Evolutionary conservation across 23 red algal genomes (phyloP), one percentile per base, ranked within the genome.

Genomic region (Cyanidioschyzon merolae): DNA sequence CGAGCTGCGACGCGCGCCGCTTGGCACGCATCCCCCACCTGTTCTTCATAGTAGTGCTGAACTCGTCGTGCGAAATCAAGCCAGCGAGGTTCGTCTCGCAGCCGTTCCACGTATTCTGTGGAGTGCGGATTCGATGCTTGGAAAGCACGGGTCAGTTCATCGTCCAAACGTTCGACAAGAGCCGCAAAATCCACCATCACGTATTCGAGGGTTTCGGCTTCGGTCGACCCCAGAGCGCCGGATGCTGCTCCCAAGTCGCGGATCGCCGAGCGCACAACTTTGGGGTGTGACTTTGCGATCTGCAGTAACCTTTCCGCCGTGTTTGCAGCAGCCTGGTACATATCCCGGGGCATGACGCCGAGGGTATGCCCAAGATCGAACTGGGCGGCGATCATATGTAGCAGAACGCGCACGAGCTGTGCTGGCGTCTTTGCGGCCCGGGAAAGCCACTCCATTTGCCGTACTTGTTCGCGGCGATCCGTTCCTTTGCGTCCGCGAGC

Each of bases 401-500:
- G 82, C 58, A 89, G 79, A 25, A 98, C 77, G 31, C 90, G 82
- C 39, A 90, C 79, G 27, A 74, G 63, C 77, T 98, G 94, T 26
- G 76, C 75, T 15, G 89, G 80, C 37, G 77, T 86, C 75, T 98
- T 98, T 34, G 94, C 76, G 67, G 75, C 89, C 0, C 59, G 75
- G 0, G 88, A 3, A 18, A 98, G 80, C n/a, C 79, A 84, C 59
- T 89, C 81, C 26, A 98, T 89, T 26, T 89, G 59, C 34, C 63
- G 68, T 29, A 98, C 83, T 80, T 92, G 89, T 45, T 91, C 94
- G 24, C 63, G 74, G 34, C 82, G 81, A 45, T 92, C 87, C 27
- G 94, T 98, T 41, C 94, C 94, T 81, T 89, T 89, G 59, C 94
- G 75, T 37, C 94, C 94, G 78, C 94, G 83, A 0, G 94, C 86